Evolutionary conservation across 23 red algal species (phyloP), one percentile per base, ranked within the genome.

Genomic region (Gracilaria domingensis): DNA sequence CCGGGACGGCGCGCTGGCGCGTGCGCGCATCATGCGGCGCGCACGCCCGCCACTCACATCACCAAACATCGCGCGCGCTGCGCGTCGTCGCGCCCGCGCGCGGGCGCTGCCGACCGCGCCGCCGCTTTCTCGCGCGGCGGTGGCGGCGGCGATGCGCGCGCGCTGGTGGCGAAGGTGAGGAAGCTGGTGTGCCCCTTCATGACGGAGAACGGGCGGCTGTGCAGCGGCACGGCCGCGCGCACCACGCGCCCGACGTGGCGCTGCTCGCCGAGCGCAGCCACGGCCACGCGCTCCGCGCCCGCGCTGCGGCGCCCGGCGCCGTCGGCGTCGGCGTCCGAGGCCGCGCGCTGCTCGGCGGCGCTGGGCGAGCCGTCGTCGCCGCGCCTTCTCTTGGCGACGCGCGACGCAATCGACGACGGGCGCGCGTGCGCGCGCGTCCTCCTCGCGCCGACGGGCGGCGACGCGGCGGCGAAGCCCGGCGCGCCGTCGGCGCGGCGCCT

Each of bases 161-260:
- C 89, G 42, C 2, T 80, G 64, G 23, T 55, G 1, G 94, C 94
- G 80, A 96, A 96, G 8, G 94, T 96, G 56, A 96, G 66, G 40
- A 92, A 96, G 86, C 94, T 96, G 12, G 94, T 96, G 72, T 96
- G 94, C 32, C 83, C 84, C 83, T 93, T 96, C 73, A 96, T 92
- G 36, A 45, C 16, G 26, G 44, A 47, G 55, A 83, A 92, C 44
- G 89, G 89, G 8, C 65, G 32, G 26, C 45, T 77, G 20, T 82
- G 78, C 47, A 92, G 28, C 20, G 57, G 32, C 24, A 47, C 80
- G 13, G n/a, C 44, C 65, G 73, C 17, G 7, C 89, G 78, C 20
- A 92, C 0, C 32, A 92, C 89, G 12, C 89, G 60, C 17, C 89
- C 89, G 25, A 79, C 65, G 44, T 84, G 89, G 6, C 79, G 65